Percentiles rank a stretch among this genome's conserved stretches.
Evolutionary conservation across 768 basidiomycete genomes (phyloP).

Genomic region (Boletus reticulatus): DNA sequence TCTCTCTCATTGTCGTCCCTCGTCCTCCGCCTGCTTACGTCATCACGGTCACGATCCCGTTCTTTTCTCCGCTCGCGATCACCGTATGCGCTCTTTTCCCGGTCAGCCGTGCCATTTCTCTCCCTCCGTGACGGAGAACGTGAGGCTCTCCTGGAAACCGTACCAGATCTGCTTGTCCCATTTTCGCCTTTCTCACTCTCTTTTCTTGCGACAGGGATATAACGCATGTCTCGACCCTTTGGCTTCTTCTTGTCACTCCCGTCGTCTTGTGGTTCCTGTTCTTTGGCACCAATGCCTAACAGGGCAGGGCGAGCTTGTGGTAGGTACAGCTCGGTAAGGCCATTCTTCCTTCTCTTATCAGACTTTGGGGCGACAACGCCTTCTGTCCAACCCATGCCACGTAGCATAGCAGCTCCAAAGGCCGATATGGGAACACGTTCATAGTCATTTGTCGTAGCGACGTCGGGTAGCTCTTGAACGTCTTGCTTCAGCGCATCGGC

Average conservation of each 20-base stretch:
- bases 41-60: conserved; percentile 11
- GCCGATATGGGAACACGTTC: conserved; percentile 86
- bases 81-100: conserved; percentile 8
- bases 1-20: conserved; percentile 9
- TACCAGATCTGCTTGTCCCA: conserved; percentile 34
- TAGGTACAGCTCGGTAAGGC: conserved; percentile 72
- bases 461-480: conserved; percentile 73
- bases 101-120: conserved; percentile 6
- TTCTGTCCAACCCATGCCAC: conserved; percentile 97
- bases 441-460: conserved; percentile 81
- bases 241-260: conserved; percentile 57
- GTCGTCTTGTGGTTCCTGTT: conserved; percentile 69
- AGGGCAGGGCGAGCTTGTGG: conserved; percentile 82
- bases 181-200: conserved; percentile 43
- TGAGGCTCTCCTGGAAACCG: conserved; percentile 48
- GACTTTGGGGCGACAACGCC: conserved; percentile 64
- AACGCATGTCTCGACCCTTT: conserved; percentile 60
- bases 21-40: conserved; percentile 9
- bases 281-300: conserved; percentile 93
- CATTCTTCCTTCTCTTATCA: conserved; percentile 52
- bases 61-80: conserved; percentile 17
- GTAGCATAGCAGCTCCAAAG: conserved; percentile 89
- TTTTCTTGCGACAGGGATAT: conserved; percentile 78
- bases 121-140: conserved; percentile 42
- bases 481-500: conserved; percentile 84